Base-by-base conservation (phyloP, 1,284 basidiomycete genomes). In the Leccinum huronense region DNA sequence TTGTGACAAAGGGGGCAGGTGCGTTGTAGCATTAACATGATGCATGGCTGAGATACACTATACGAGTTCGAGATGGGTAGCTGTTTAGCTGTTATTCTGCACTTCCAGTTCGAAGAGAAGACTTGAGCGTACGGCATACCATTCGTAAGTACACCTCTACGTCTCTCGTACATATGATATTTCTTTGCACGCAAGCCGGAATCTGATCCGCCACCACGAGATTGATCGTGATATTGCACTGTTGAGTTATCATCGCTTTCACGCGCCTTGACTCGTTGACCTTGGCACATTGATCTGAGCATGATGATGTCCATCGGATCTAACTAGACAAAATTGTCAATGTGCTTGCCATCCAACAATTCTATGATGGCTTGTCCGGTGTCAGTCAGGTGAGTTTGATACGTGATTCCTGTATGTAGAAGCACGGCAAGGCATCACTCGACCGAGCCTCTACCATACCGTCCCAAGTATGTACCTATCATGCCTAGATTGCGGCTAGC, bases 21-120 rank as follows among this genome's bases (percentile, higher is more conserved):
- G 77, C 79, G 78, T 78, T 76, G 75, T 75, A 75, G 75, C 74
- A 67, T 77, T 76, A 66, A 66, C 60, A 60, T 69, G 66, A 60
- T 66, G 68, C 65, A 31, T 64, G 63, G 66, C 75, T 77, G 59
- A 75, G 75, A 69, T 48, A 48, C 45, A 48, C 19, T 69, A 67
- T 75, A 71, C 40, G 74, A 62, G 67, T 58, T 63, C 7, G 61
- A 61, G 59, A 48, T 61, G 66, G 66, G 58, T 73, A 66, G 71
- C 65, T 66, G 64, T 68, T 64, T 64, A 42, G 48, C 54, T 67
- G 11, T 67, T 61, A 58, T 63, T 66, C 54, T 67, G 61, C 63
- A 53, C 60, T 60, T 60, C 42, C 59, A 55, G 60, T 63, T 36
- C 38, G 42, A 60, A 61, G 64, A 56, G 63, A 60, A 66, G 62